These are phyloP conservation scores for Trichoderma cornu-damae DNA, from an alignment of 2,329 filamentous ascomycete species.

Conservation along the genomic window DNA sequence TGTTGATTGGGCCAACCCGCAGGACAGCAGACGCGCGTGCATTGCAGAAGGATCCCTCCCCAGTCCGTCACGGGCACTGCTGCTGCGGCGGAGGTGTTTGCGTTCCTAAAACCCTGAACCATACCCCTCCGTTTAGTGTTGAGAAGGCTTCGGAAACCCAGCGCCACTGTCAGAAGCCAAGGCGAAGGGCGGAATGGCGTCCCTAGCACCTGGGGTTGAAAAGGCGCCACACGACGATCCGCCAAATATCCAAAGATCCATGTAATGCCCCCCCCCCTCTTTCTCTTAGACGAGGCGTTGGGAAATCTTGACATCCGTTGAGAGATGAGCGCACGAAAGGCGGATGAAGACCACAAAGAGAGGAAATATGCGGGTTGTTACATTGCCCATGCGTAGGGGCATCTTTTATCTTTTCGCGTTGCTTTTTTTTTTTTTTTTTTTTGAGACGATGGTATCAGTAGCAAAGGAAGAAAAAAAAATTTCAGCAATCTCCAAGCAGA, in stretches of 20 bases:
- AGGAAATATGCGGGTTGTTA: neutral
- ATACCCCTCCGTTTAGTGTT: conserved; percentile 18
- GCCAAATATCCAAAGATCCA: neutral
- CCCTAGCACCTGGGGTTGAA: conserved; percentile 18
- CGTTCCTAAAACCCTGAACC: conserved; percentile 15
- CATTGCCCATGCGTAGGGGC: neutral
- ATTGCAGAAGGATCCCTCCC: conserved; percentile 3
- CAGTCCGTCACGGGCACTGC: neutral
- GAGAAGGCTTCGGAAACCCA: conserved; percentile 23
- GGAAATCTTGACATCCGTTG: neutral
- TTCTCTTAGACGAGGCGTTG: neutral
- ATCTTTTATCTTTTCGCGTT: neutral
- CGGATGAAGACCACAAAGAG: neutral
- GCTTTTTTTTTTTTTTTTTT: no score
- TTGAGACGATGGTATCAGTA: no score
- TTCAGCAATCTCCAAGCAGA: neutral
- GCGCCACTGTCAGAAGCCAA: conserved; percentile 23
- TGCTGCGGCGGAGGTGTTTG: conserved; percentile 16
- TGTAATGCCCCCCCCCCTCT: no score
- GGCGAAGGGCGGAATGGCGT: conserved; percentile 18
- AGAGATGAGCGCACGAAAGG: neutral
- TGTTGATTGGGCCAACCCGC: neutral
- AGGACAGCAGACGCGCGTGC: neutral
- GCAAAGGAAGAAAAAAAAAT: neutral
- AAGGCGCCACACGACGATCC: conserved; percentile 18